Percentiles rank a stretch among this genome's conserved stretches.
phyloP scores from a whole-genome alignment of 352 stramenopile species.

The Globisporangium echinulatum region DNA sequence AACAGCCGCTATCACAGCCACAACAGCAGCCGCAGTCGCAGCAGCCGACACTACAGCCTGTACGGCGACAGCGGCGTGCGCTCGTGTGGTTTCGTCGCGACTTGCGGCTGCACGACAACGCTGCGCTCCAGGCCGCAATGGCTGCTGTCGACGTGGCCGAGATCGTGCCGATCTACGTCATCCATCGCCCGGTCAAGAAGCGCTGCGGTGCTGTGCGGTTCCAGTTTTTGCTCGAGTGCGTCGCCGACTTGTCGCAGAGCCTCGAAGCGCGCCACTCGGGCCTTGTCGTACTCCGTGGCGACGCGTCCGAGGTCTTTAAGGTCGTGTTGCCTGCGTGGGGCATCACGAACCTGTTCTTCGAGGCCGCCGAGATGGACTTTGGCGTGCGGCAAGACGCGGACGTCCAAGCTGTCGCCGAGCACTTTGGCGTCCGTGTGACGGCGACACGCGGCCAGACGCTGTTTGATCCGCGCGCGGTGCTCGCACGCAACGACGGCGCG shows the following conservation, averaged over 20 bases:
- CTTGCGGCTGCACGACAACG: slow-evolving; percentile 95
- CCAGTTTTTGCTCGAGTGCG: slow-evolving; percentile 91
- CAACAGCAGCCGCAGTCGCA: not conserved
- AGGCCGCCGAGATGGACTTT: slow-evolving; percentile 50
- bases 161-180: slow-evolving; percentile 79
- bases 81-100: slow-evolving; percentile 93
- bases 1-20: not conserved
- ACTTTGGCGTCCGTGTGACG: slow-evolving; percentile 28
- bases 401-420: slow-evolving; percentile 28
- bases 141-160: slow-evolving; percentile 16
- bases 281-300: slow-evolving; percentile 50
- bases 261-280: slow-evolving; percentile 27
- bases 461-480: slow-evolving; percentile 49
- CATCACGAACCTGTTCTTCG: slow-evolving; percentile 68
- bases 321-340: slow-evolving; percentile 46
- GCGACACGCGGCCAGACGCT: slow-evolving; percentile 39
- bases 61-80: slow-evolving; percentile 19
- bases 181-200: slow-evolving; percentile 72
- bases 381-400: slow-evolving; percentile 33
- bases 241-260: slow-evolving; percentile 64
- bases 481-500: slow-evolving; percentile 37
- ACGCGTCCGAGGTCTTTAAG: slow-evolving; percentile 47
- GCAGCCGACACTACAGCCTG: too few species aligned
- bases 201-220: slow-evolving; percentile 62
- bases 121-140: slow-evolving; percentile 75